Evolutionary conservation across 208 protist species (phyloP), one percentile per base, ranked within the genome.

Genomic region (Leishmania tarentolae): DNA sequence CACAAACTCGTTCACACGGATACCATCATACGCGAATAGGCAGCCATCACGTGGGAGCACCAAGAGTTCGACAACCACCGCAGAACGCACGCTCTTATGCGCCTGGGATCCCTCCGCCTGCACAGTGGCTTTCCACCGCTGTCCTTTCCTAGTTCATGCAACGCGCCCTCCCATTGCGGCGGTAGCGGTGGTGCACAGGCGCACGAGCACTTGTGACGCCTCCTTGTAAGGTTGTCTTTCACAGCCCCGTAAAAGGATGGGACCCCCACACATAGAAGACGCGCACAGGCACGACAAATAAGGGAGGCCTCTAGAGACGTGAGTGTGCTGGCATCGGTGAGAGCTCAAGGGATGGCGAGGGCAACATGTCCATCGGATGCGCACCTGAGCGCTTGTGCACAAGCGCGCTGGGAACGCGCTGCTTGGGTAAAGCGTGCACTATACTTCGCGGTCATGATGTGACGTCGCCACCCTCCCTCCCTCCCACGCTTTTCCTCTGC

Each of bases 281-380:
- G 19, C 28, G 19, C 42, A 53, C 40, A 74, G 40, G 70, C 13
- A n/a, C 21, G 70, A 13, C 3, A 28, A 31, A 7, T 19, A 31
- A 42, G 13, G 37, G 50, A 56, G 61, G 37, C n/a, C 13, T 17
- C 31, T 52, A 66, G 75, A 82, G 53, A 72, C 73, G 61, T 52
- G 15, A 28, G 24, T 13, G 61, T 40, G 61, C 4, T 40, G 61
- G 61, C 2, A 24, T 31, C n/a, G 31, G 15, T 68, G 31, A 15
- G 37, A 44, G 35, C 71, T 61, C 37, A 72, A 68, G 61, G 61
- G 31, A 68, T 4, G 61, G 5, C 3, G 31, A 6, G 42, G 6
- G 40, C 40, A 50, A 72, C 3, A 35, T 47, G 24, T 15, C 24
- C 13, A 72, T 72, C 66, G 40, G 66, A 40, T 0, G 66, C 42